Evolutionary conservation across 148 eudicot genomes (phyloP), one percentile per base, ranked within the genome.

Genomic region (Chenopodium suecicum): DNA sequence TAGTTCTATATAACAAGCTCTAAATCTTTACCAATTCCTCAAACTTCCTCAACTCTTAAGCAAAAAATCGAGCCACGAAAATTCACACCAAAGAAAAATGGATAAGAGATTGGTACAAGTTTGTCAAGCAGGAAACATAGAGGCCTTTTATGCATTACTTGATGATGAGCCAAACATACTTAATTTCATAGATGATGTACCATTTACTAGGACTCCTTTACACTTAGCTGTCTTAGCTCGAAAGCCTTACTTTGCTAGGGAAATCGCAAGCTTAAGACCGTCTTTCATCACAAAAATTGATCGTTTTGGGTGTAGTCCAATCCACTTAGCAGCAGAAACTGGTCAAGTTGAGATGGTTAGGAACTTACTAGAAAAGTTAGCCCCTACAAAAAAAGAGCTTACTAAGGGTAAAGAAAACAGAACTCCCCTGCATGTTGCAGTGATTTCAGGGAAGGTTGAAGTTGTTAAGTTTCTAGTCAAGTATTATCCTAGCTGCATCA

Each of bases 71-170:
- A 37, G 46, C 8, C 31, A 73, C 62, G 23, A 16, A 44, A 17
- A 74, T 25, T 48, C 14, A 27, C 0, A 25, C 0, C 22, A 4
- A 2, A 56, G 44, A 56, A 34, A 63, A 22, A 77, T 80, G 83
- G 83, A 80, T 25, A 54, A 71, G 70, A 80, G 83, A 62, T 73
- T 80, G 20, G 77, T 80, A 20, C 71, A 80, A 46, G 69, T 80
- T 0, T 80, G 23, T 60, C 75, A 82, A 75, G 64, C 84, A 13
- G 80, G 84, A n/a, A 68, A 82, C 73, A 76, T 82, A 22, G 80
- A 82, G 32, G 80, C 84, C 23, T 67, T 82, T 9, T 31, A 82
- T 78, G 79, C 79, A 50, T 69, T 82, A 58, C 79, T 82, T 22
- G 80, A 82, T 1, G 80, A 76, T 56, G 84, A 82, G 14, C 84